Conservation (phyloP, 2,329 filamentous ascomycete genomes). For the Penicillium sp. region DNA sequence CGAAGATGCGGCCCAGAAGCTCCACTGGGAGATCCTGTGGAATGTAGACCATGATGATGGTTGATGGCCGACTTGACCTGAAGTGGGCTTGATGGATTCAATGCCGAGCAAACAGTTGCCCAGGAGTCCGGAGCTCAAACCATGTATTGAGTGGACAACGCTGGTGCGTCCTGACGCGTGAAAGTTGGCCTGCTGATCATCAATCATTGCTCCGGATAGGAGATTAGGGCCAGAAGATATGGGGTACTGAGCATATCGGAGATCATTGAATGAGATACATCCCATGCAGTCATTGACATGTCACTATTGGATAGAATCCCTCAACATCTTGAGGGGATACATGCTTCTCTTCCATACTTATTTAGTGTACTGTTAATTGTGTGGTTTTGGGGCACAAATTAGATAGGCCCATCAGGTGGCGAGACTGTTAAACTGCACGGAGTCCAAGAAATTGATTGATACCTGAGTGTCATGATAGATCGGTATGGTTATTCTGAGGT, state of each 20-base stretch:
- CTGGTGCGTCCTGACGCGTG: background rate
- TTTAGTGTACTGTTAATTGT: background rate
- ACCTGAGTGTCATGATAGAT: no score
- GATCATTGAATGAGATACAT: background rate
- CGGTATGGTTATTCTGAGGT: no score
- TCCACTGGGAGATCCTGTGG: background rate
- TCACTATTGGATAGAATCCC: no score
- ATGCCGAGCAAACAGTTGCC: background rate
- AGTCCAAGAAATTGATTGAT: no score
- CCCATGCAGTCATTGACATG: background rate
- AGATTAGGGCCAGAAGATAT: background rate
- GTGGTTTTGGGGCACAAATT: background rate
- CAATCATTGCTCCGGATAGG: background rate
- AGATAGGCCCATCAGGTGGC: no score
- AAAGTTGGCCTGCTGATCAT: background rate
- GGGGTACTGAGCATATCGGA: background rate
- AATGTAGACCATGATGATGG: background rate
- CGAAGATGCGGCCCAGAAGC: background rate
- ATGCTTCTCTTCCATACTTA: background rate
- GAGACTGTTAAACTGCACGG: no score
- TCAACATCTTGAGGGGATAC: background rate
- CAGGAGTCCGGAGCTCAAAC: background rate
- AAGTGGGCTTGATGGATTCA: background rate
- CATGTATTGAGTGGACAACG: background rate
- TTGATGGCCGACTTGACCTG: background rate